Percentiles rank a stretch among this genome's conserved stretches.
These are phyloP conservation scores for Cryphonectria japonica DNA, from an alignment of 2,329 filamentous ascomycete genomes.

Conservation along the genomic window DNA sequence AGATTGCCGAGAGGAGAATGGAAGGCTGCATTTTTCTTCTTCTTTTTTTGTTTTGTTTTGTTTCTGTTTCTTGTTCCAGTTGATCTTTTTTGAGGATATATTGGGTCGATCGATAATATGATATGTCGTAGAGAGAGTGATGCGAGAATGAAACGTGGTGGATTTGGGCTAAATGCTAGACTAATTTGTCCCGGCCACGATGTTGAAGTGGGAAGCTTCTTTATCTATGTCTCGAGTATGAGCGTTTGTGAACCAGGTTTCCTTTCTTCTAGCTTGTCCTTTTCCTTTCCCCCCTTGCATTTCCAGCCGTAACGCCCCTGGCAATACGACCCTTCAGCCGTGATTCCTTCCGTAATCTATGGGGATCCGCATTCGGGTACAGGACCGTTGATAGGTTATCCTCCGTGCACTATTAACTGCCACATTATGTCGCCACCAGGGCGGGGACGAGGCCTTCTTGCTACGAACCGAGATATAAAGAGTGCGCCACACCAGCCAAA, in stretches of 20 bases:
- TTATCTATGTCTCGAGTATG: neutral
- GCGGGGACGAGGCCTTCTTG: too few species aligned
- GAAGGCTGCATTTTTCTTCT: neutral
- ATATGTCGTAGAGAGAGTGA: neutral
- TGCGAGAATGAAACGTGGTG: neutral
- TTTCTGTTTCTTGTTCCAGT: neutral
- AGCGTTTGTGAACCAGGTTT: neutral
- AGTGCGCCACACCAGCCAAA: neutral
- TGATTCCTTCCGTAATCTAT: neutral
- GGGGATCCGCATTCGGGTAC: neutral
- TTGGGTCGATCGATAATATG: neutral
- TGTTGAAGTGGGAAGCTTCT: neutral
- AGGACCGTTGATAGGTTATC: neutral
- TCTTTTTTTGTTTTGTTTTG: too few species aligned
- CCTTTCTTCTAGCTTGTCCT: too few species aligned
- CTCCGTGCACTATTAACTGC: conserved; percentile 1
- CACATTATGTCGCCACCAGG: neutral
- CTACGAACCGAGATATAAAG: neutral
- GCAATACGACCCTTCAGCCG: neutral
- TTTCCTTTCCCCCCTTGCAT: neutral
- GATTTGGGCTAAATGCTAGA: neutral
- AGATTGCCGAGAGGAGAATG: conserved; percentile 9
- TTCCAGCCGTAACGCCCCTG: neutral
- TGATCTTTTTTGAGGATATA: neutral
- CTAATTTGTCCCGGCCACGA: neutral